Base-by-base conservation (phyloP, 805 yeast genomes). In the Lipomyces japonicus region DNA sequence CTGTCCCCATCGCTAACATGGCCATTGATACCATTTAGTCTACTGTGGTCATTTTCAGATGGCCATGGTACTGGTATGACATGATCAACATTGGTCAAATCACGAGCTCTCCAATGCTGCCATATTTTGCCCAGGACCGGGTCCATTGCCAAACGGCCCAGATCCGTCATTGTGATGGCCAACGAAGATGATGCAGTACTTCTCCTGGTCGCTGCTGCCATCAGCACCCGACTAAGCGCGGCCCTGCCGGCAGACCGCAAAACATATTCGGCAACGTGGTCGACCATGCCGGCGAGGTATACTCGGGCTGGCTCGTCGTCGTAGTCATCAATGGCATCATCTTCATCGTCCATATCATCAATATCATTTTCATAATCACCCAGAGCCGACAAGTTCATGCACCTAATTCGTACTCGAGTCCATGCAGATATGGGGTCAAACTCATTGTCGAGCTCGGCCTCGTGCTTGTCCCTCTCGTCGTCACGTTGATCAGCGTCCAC, bases 321-420 rank as follows among this genome's bases (percentile, higher is more conserved):
- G 34, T 25, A 28, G 30, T 21, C 21, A 14, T 38, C 21, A 18
- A 50, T 31, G 5, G 42, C 54, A 26, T 50, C 54, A 18, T 40
- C 22, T 43, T 51, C 55, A n/a, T n/a, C n/a, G n/a, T n/a, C n/a
- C n/a, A n/a, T n/a, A n/a, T n/a, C n/a, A n/a, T n/a, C n/a, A n/a
- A n/a, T n/a, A n/a, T n/a, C n/a, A n/a, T n/a, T n/a, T 22, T 49
- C 55, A 7, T 50, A 23, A 16, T 49, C 32, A 30, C 55, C 55
- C 3, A 51, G 48, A 14, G 54, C 42, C 32, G 50, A 51, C 32
- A 48, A 50, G 25, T 48, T 46, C 53, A 50, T 50, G 39, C 53
- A 50, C 18, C 43, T 28, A 12, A 48, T 18, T 6, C 53, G 51
- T 3, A 53, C 46, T n/a, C 22, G n/a, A 5, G 24, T 14, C 53